Base-by-base conservation (phyloP, 83 land plant species). In the Diphasiastrum complanatum region DNA sequence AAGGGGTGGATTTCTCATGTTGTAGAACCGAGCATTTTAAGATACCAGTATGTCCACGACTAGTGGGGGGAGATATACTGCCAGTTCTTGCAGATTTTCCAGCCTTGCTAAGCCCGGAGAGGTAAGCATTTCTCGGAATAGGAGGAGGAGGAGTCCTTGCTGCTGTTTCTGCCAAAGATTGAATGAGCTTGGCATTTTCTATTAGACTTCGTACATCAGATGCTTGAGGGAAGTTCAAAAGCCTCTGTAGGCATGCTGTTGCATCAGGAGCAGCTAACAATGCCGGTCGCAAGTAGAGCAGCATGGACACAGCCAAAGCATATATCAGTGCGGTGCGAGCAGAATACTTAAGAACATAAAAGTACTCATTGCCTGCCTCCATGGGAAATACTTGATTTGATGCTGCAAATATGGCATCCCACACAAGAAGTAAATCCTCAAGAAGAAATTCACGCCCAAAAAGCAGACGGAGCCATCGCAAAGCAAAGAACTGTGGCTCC, bases 71-170 rank as follows among this genome's bases (percentile, higher is more conserved):
- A n/a, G n/a, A n/a, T n/a, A n/a, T n/a, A n/a, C n/a, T n/a, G n/a
- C n/a, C n/a, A n/a, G n/a, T n/a, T n/a, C n/a, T n/a, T n/a, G n/a
- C n/a, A n/a, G n/a, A n/a, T n/a, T n/a, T n/a, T n/a, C n/a, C n/a
- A n/a, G n/a, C n/a, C n/a, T n/a, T n/a, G n/a, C n/a, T n/a, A n/a
- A n/a, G n/a, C n/a, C n/a, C n/a, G n/a, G n/a, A n/a, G n/a, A n/a
- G n/a, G n/a, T n/a, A n/a, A n/a, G n/a, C n/a, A n/a, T n/a, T n/a
- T 40, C 23, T 48, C 23, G 51, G 23, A 6, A 48, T 24, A 5
- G 51, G n/a, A 48, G 51, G 51, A 6, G 18, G 51, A 4, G 51
- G 51, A 48, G 51, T 48, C n/a, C 51, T 18, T 3, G 59, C 59
- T 10, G 51, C 18, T 48, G 6, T 4, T 6, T 18, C 23, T 18